Base-by-base conservation (phyloP, 352 stramenopile genomes). In the Globisporangium paroecandrum region DNA sequence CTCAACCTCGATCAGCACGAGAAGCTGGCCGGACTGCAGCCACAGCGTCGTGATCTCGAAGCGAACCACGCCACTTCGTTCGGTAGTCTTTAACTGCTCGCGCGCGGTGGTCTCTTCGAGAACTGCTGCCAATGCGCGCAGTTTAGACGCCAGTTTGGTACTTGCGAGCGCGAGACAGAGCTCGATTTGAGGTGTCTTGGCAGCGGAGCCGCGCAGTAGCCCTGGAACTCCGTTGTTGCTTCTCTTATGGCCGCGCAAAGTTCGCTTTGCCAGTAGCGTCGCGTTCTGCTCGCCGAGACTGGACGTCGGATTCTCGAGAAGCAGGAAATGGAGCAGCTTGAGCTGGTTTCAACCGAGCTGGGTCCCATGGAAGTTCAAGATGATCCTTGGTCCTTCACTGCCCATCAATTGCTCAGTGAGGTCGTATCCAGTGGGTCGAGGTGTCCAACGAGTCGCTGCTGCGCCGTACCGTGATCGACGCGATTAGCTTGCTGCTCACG, bases 401-500 rank as follows among this genome's bases (percentile, higher is more conserved):
- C 15, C 20, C 41, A 6, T 46, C 7, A 20, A 13, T 20, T 46
- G 12, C 38, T 46, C 4, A 6, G 13, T 4, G 4, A 9, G 4
- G 13, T 47, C 13, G 15, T 47, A 47, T 13, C 8, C 13, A 15
- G 41, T n/a, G 13, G 27, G 0, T 32, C 27, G 27, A 4, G 27
- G 27, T 32, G 3, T 32, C 27, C 27, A 32, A 32, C 3, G 27
- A 32, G 27, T 32, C 87, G 49, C 76, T 95, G 38, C 65, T 95
- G 62, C 67, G 85, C 38, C 75, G 86, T 27, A 90, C 93, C 53
- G 74, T 95, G 34, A 70, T 95, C 22, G 93, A 95, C 69, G 81
- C 77, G 46, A 76, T 93, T 47, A 93, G 76, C 58, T 73, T 92
- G 27, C 87, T 85, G 43, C 72, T 95, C n/a, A 72, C 78, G n/a